Percentiles rank a stretch among this genome's conserved stretches.
phyloP scores from a whole-genome alignment of 108 stramenopile genomes.

The Pelagomonas calceolata region DNA sequence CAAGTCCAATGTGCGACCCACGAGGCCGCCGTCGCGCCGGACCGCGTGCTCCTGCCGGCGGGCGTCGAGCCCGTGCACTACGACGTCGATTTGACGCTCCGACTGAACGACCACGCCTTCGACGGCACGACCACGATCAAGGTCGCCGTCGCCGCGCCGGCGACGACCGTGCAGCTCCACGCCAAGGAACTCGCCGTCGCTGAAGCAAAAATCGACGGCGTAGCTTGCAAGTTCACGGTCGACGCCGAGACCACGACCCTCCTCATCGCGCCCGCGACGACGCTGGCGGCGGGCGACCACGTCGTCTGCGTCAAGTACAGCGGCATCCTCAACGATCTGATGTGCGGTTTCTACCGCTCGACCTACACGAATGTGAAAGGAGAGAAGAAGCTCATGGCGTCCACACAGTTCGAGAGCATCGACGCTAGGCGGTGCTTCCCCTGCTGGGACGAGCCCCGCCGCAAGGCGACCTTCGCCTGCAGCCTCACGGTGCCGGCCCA shows the following conservation, averaged over 20 bases:
- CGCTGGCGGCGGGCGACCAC: slow-evolving; percentile 29
- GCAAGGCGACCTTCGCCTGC: slow-evolving; percentile 77
- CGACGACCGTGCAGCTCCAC: slow-evolving; percentile 60
- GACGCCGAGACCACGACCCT: slow-evolving; percentile 63
- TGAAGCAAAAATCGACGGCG: slow-evolving; percentile 31
- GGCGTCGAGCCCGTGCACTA: slow-evolving; percentile 50
- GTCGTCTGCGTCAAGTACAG: slow-evolving; percentile 52
- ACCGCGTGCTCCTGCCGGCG: slow-evolving; percentile 49
- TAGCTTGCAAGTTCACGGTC: slow-evolving; percentile 23
- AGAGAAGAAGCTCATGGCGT: slow-evolving; percentile 68
- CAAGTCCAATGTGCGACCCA: slow-evolving; percentile 4
- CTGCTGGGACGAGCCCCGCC: slow-evolving; percentile 92
- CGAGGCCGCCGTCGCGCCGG: slow-evolving; percentile 28
- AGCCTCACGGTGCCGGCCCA: slow-evolving; percentile 61
- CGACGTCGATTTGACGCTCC: slow-evolving; percentile 57
- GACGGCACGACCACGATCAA: slow-evolving; percentile 47
- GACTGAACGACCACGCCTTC: slow-evolving; percentile 73
- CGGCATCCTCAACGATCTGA: slow-evolving; percentile 81
- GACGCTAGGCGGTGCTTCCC: slow-evolving; percentile 77
- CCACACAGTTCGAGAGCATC: slow-evolving; percentile 90
- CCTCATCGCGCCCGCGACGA: slow-evolving; percentile 8
- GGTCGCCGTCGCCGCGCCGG: slow-evolving; percentile 26
- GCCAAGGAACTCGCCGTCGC: slow-evolving; percentile 69
- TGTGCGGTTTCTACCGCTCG: slow-evolving; percentile 87
- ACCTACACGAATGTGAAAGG: slow-evolving; percentile 73